Percentiles rank a stretch among this genome's conserved stretches.
Evolutionary conservation across 1,139 yeast genomes (phyloP).

Genomic region (Geotrichum histeridarum): DNA sequence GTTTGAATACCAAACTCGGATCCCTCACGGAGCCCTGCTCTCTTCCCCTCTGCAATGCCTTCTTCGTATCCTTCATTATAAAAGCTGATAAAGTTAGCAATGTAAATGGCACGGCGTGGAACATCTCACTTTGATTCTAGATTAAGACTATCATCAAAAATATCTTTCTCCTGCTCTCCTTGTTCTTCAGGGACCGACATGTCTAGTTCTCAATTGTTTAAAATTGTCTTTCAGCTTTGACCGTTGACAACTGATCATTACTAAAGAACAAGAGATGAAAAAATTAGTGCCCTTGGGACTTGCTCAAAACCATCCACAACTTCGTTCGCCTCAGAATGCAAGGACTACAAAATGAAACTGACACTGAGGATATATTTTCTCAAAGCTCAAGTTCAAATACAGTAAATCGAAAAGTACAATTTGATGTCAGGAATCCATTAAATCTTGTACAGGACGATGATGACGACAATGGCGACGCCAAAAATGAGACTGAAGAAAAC

Average conservation of each 20-base stretch:
- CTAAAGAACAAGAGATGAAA: background rate
- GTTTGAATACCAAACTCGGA: constrained; percentile 75
- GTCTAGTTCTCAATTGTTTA: constrained; percentile 1
- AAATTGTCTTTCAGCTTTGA: background rate
- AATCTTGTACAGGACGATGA: constrained; percentile 22
- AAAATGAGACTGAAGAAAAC: constrained; percentile 26
- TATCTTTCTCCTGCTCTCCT: constrained; percentile 24
- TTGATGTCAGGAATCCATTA: constrained; percentile 29
- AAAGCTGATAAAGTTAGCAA: constrained; percentile 34
- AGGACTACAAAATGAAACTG: background rate
- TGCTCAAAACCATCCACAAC: no score
- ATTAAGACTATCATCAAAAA: constrained; percentile 47
- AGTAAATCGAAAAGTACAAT: constrained; percentile 9
- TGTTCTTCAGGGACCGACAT: constrained; percentile 8
- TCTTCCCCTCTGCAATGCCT: constrained; percentile 46
- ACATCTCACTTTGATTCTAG: constrained; percentile 45
- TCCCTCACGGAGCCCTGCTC: constrained; percentile 64
- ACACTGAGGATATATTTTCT: background rate
- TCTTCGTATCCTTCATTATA: constrained; percentile 57
- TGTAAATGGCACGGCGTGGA: background rate
- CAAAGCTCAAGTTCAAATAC: background rate
- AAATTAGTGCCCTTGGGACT: background rate
- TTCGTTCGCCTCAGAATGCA: no score
- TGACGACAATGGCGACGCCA: constrained; percentile 24
- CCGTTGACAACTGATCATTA: background rate